These are phyloP conservation scores for Alloteropsis angusta DNA, from an alignment of 202 grass and related monocot species.

Conservation along the genomic window DNA sequence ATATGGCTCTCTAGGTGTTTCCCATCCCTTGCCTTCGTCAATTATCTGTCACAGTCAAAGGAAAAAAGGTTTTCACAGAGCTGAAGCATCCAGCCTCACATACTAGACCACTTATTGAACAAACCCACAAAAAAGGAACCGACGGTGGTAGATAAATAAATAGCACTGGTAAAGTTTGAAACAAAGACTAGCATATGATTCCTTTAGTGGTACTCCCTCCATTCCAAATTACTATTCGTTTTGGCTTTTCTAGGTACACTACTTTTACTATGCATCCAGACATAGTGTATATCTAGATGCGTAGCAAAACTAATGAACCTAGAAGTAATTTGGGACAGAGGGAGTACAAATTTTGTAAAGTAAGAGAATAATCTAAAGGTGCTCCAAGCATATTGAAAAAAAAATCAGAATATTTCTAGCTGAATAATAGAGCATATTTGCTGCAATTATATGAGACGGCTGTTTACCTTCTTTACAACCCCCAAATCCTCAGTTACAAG, in stretches of 20 bases:
- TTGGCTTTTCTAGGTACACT: no score
- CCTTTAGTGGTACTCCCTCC: not conserved
- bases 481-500: conserved; percentile 78
- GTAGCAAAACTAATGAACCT: no score
- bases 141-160: not conserved
- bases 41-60: conserved; percentile 50
- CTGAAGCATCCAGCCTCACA: conserved; percentile 4
- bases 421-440: not conserved
- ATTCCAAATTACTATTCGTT: no score
- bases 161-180: not conserved
- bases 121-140: conserved; percentile 18
- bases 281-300: no score
- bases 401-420: not conserved
- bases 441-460: not conserved
- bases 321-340: no score
- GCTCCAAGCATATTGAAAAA: not conserved
- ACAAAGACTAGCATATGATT: not conserved
- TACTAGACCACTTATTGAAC: not conserved
- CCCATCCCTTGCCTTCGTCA: conserved; percentile 89
- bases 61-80: not conserved
- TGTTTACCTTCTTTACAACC: conserved; percentile 77
- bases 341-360: not conserved
- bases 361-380: not conserved
- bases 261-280: no score
- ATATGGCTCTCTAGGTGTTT: conserved; percentile 94